Evolutionary conservation across 768 basidiomycete species (phyloP).

Genomic region (Paxillus rubicundulus): DNA sequence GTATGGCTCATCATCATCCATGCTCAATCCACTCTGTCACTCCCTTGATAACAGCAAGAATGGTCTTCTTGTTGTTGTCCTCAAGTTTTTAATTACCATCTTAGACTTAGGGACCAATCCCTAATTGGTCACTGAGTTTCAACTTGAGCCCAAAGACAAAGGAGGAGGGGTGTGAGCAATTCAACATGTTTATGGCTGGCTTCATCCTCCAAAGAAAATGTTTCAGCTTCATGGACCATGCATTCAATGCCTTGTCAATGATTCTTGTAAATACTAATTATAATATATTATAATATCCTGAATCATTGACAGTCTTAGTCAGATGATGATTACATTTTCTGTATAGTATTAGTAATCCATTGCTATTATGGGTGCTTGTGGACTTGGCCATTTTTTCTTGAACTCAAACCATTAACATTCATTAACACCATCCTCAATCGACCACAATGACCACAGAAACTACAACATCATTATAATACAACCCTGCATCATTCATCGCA

Average conservation of each 20-base stretch:
- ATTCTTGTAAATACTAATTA: too few species aligned
- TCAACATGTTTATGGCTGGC: constrained; percentile 80
- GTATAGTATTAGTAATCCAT: too few species aligned
- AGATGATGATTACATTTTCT: too few species aligned
- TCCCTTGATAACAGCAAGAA: constrained; percentile 82
- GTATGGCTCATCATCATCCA: constrained; percentile 43
- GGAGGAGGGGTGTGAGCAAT: constrained; percentile 72
- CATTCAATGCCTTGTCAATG: constrained; percentile 76
- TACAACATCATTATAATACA: too few species aligned
- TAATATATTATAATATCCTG: too few species aligned
- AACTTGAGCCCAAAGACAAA: constrained; percentile 86
- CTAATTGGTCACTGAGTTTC: constrained; percentile 83
- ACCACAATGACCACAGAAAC: too few species aligned
- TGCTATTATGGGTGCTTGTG: too few species aligned
- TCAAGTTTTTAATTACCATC: constrained; percentile 58
- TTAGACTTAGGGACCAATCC: constrained; percentile 52
- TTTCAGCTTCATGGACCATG: constrained; percentile 93
- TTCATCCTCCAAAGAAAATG: constrained; percentile 80
- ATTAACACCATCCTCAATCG: too few species aligned
- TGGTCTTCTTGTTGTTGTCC: constrained; percentile 80
- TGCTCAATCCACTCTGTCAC: constrained; percentile 68
- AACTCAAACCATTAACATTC: too few species aligned
- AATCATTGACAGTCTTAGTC: too few species aligned
- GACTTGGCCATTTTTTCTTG: too few species aligned
- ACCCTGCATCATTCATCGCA: too few species aligned